Percentiles rank a stretch among this genome's conserved stretches.
Conservation (phyloP, 139 green algal species). For the Haematococcus lacustris region DNA sequence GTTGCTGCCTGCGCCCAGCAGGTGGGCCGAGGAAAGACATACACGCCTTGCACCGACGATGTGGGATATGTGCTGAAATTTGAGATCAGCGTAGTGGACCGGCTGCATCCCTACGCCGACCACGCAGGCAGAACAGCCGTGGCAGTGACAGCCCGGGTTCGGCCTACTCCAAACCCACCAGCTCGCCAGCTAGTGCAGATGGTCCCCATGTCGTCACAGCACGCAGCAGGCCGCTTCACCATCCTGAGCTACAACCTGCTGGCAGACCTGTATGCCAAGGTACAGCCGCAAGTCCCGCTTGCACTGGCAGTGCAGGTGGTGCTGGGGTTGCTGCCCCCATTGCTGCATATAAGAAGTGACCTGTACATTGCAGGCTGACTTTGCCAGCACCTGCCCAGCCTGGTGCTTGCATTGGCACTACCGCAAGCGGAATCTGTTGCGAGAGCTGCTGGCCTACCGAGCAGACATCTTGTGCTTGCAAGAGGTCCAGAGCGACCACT, state of each 20-base stretch:
- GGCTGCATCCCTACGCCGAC: constrained; percentile 8
- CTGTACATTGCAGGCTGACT: constrained; percentile 79
- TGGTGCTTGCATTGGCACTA: constrained; percentile 93
- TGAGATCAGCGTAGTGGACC: constrained; percentile 55
- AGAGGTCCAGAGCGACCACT: constrained; percentile 93
- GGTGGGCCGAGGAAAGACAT: constrained; percentile 58
- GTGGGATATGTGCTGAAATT: constrained; percentile 84
- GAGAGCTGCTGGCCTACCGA: constrained; percentile 80
- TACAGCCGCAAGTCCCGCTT: constrained; percentile 9
- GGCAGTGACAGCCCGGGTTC: constrained; percentile 61
- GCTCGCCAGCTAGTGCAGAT: constrained; percentile 68
- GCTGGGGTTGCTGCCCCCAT: too few relatives aligned
- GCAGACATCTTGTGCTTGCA: constrained; percentile 96
- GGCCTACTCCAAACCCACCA: constrained; percentile 63
- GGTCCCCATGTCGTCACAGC: background rate
- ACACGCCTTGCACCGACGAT: constrained; percentile 77
- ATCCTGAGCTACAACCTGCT: constrained; percentile 95
- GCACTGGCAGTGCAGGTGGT: background rate
- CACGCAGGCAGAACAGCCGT: background rate
- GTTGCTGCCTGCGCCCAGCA: constrained; percentile 17
- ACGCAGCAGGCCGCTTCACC: constrained; percentile 61
- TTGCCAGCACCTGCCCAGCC: constrained; percentile 73
- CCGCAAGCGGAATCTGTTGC: constrained; percentile 85
- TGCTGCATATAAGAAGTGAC: too few relatives aligned
- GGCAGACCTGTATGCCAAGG: constrained; percentile 93